Evolutionary conservation across 148 eudicot genomes (phyloP).

Genomic region (Pouteria glomerata): DNA sequence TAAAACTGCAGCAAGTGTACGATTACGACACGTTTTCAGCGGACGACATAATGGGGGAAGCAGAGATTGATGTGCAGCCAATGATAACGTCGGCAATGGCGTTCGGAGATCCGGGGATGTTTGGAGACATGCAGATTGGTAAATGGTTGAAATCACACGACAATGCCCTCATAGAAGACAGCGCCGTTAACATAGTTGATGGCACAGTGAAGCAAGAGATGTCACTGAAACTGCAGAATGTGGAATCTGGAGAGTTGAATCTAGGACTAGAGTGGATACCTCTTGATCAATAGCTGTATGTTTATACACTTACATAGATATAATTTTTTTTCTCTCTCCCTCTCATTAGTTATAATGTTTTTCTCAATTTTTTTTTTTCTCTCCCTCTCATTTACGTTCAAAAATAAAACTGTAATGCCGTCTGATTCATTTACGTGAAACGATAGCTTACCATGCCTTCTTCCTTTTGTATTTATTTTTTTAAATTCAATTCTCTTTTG

Average conservation of each 20-base stretch:
- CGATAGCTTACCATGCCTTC: neutral
- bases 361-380: too few species aligned
- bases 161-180: slow-evolving; percentile 75
- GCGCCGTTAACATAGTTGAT: slow-evolving; percentile 67
- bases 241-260: slow-evolving; percentile 79
- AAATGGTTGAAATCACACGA: slow-evolving; percentile 87
- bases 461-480: too few species aligned
- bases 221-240: slow-evolving; percentile 81
- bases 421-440: neutral
- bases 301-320: too few species aligned
- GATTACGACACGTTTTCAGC: slow-evolving; percentile 93
- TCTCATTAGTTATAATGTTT: too few species aligned
- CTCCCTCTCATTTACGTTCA: neutral
- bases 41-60: slow-evolving; percentile 97
- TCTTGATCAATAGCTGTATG: slow-evolving; percentile 51
- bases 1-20: slow-evolving; percentile 73
- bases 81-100: slow-evolving; percentile 90
- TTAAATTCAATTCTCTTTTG: too few species aligned
- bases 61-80: slow-evolving; percentile 85
- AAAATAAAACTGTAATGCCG: slow-evolving; percentile 7
- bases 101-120: slow-evolving; percentile 70
- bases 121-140: slow-evolving; percentile 84
- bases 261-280: slow-evolving; percentile 88
- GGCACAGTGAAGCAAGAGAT: slow-evolving; percentile 71
- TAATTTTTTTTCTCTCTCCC: too few species aligned